These are phyloP conservation scores for Cladosporium cucumerinum DNA, from an alignment of 2,329 filamentous ascomycete genomes.

Conservation along the genomic window DNA sequence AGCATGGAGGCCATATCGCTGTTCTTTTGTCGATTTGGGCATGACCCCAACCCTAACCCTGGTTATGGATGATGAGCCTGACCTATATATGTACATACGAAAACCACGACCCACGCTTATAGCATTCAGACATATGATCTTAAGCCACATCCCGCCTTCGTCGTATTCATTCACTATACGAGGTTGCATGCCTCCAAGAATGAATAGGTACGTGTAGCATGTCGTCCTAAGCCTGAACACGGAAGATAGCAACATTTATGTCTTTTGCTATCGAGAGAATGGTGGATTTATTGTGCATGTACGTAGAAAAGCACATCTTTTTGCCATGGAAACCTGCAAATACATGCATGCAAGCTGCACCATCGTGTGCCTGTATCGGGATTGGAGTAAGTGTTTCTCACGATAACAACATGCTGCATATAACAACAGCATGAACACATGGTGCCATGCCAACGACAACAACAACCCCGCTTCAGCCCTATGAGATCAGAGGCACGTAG, in stretches of 20 bases:
- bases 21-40: background rate
- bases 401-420: background rate
- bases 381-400: background rate
- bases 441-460: background rate
- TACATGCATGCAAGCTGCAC: background rate
- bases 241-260: background rate
- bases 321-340: background rate
- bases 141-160: background rate
- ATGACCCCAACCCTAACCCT: background rate
- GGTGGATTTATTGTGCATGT: too few species aligned
- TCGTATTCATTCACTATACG: background rate
- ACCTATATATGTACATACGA: background rate
- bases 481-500: background rate
- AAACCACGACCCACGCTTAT: too few species aligned
- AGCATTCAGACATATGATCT: background rate
- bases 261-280: background rate
- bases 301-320: background rate
- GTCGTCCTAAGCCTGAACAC: background rate
- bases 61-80: accelerated
- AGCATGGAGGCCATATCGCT: background rate
- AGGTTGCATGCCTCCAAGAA: background rate
- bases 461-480: background rate
- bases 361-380: background rate
- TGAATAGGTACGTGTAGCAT: background rate
- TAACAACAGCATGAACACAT: background rate